A percentile compares a stretch with the other conserved stretches of the same genome.
Conservation (phyloP, 768 basidiomycete genomes). For the Galerina sulciceps region DNA sequence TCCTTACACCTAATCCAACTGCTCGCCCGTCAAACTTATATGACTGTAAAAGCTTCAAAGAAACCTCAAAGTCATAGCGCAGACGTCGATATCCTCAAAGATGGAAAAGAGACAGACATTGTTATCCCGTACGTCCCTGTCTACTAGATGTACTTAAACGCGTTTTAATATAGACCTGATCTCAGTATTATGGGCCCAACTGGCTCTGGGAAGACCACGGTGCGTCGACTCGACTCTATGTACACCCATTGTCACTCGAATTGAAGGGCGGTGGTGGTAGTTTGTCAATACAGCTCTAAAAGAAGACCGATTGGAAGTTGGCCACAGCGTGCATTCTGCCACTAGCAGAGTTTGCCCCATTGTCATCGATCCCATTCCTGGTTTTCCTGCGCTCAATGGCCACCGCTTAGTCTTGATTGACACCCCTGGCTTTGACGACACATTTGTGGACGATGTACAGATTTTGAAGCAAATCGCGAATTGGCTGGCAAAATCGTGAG, state of each 20-base stretch:
- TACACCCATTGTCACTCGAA: background rate
- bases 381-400: background rate
- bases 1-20: too few relatives aligned
- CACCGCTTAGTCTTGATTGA: constrained; percentile 8
- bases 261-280: background rate
- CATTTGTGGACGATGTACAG: constrained; percentile 1
- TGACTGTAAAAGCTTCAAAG: too few relatives aligned
- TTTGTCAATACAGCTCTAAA: background rate
- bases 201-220: constrained; percentile 12
- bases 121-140: constrained; percentile 2
- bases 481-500: constrained; percentile 10
- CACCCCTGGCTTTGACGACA: constrained; percentile 15
- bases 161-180: background rate
- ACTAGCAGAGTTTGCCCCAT: background rate
- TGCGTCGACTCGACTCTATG: background rate
- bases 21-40: too few relatives aligned
- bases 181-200: constrained; percentile 15
- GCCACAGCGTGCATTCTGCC: constrained; percentile 1
- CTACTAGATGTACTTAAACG: background rate
- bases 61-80: too few relatives aligned
- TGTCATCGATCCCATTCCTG: background rate
- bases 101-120: constrained; percentile 2
- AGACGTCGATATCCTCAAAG: background rate
- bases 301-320: constrained; percentile 2
- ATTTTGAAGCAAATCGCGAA: constrained; percentile 8